A percentile compares a stretch with the other conserved stretches of the same genome.
These are phyloP conservation scores for Curvularia eragrostidis DNA, from an alignment of 2,329 filamentous ascomycete species.

Conservation along the genomic window DNA sequence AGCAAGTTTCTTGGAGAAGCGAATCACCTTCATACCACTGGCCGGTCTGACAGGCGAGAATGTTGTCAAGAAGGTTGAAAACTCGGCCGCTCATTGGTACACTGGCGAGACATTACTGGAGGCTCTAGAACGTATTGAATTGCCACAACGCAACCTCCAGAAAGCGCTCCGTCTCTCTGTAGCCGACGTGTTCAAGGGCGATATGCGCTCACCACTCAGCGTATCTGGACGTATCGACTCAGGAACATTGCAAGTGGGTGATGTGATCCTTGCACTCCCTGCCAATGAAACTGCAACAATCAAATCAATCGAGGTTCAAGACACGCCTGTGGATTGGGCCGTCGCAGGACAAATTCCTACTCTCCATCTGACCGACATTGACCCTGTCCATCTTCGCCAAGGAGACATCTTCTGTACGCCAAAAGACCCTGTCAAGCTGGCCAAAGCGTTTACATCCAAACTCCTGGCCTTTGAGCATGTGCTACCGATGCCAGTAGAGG, in stretches of 20 bases:
- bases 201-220: conserved; percentile 80
- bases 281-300: conserved; percentile 80
- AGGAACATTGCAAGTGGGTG: conserved; percentile 83
- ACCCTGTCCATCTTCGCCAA: conserved; percentile 75
- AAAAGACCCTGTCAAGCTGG: conserved; percentile 69
- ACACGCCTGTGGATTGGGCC: conserved; percentile 79
- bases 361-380: conserved; percentile 84
- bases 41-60: conserved; percentile 91
- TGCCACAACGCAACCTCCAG: conserved; percentile 71
- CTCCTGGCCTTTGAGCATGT: conserved; percentile 89
- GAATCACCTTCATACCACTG: conserved; percentile 86
- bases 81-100: conserved; percentile 73
- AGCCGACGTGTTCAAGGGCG: conserved; percentile 82
- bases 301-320: conserved; percentile 80
- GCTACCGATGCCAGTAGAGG: conserved; percentile 85
- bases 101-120: conserved; percentile 78
- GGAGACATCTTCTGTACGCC: conserved; percentile 87
- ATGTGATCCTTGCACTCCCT: conserved; percentile 79
- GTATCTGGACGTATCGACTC: conserved; percentile 86
- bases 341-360: conserved; percentile 90
- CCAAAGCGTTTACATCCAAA: conserved; percentile 79
- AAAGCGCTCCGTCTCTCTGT: conserved; percentile 87
- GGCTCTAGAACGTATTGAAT: conserved; percentile 83
- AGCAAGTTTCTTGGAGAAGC: conserved; percentile 81
- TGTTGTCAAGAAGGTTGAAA: conserved; percentile 67